Evolutionary conservation across 139 green algal species (phyloP).

Genomic region (Coccomyxa sp.): DNA sequence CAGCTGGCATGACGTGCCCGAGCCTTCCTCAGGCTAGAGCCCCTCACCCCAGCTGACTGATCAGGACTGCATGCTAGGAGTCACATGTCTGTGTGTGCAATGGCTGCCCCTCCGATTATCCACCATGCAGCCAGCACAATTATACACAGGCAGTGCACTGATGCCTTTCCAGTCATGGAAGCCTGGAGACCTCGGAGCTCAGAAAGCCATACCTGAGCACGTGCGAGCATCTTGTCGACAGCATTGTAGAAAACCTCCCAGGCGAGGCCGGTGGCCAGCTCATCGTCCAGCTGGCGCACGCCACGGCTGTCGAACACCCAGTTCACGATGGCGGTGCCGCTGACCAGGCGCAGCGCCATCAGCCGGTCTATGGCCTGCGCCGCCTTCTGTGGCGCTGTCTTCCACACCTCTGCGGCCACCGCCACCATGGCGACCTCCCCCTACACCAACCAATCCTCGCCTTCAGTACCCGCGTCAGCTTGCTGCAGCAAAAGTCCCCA

Average conservation of each 20-base stretch:
- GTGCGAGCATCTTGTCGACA: constrained; percentile 41
- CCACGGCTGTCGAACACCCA: constrained; percentile 35
- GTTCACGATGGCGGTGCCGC: constrained; percentile 20
- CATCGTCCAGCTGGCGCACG: constrained; percentile 23
- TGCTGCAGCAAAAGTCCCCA: too few species aligned
- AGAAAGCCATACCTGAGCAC: constrained; percentile 18
- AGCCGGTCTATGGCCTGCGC: constrained; percentile 62
- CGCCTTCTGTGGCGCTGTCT: constrained; percentile 28
- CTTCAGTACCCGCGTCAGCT: too few species aligned
- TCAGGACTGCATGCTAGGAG: neutral
- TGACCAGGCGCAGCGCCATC: constrained; percentile 52
- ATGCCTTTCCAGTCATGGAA: too few species aligned
- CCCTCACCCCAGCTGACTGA: neutral
- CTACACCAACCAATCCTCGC: neutral
- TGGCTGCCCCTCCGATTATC: neutral
- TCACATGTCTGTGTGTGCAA: constrained; percentile 20
- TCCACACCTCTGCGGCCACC: constrained; percentile 25
- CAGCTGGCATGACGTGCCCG: too few species aligned
- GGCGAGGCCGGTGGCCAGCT: constrained; percentile 21
- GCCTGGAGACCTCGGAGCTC: too few species aligned
- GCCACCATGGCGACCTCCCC: constrained; percentile 34
- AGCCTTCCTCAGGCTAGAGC: neutral
- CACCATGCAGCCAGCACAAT: neutral
- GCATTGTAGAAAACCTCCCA: constrained; percentile 41
- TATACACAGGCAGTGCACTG: neutral